Percentiles rank a stretch among this genome's conserved stretches.
Conservation (phyloP, 192 early-diverging fungal genomes). For the Diversispora eburnea region DNA sequence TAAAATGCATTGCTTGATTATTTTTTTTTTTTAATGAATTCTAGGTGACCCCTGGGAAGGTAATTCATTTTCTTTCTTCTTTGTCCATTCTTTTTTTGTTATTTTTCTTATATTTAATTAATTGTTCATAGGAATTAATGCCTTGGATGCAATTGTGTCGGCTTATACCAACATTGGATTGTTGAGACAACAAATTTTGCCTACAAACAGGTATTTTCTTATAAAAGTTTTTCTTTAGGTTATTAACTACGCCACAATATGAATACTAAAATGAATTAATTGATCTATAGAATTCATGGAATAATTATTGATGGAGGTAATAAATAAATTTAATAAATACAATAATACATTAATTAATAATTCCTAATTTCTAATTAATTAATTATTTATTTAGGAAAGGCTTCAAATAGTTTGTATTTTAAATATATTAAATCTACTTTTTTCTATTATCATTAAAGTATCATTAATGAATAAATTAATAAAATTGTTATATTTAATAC, state of each 20-base stretch:
- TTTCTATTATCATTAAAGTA: not conserved
- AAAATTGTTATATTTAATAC: slow-evolving; percentile 19
- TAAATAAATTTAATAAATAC: no score
- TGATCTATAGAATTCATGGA: slow-evolving; percentile 54
- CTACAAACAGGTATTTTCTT: slow-evolving; percentile 45
- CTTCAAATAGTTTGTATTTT: slow-evolving; percentile 36
- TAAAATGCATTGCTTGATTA: not conserved
- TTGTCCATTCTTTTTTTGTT: no score
- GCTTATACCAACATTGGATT: slow-evolving; percentile 64
- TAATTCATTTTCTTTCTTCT: no score
- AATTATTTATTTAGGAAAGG: slow-evolving; percentile 41
- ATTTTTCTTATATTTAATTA: not conserved
- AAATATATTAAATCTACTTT: not conserved
- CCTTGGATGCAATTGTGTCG: slow-evolving; percentile 68
- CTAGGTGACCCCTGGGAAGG: not conserved
- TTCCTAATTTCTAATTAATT: no score
- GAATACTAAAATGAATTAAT: not conserved
- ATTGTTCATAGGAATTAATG: slow-evolving; percentile 58
- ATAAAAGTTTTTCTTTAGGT: not conserved
- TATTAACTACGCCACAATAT: not conserved
- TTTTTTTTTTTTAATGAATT: no score
- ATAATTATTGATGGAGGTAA: slow-evolving; percentile 63
- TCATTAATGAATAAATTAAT: not conserved
- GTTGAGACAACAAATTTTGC: slow-evolving; percentile 70
- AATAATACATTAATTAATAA: no score